phyloP scores from a whole-genome alignment of 179 eudicot genomes.

The Heliamphora pulchella region DNA sequence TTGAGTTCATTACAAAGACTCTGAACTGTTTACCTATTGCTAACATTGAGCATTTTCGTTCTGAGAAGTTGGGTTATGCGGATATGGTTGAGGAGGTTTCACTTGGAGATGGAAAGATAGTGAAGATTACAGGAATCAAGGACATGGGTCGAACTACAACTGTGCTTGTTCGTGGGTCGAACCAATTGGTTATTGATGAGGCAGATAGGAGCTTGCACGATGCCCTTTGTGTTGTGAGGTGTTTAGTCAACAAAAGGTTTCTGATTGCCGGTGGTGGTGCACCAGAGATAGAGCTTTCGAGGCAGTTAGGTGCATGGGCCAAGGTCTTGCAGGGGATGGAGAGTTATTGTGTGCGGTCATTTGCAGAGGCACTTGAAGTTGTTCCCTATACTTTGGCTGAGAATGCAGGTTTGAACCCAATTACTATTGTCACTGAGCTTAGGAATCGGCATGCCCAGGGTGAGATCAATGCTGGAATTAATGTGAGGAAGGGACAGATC shows the following conservation, averaged over 20 bases:
- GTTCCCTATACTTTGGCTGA: slow-evolving; percentile 94
- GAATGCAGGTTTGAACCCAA: slow-evolving; percentile 94
- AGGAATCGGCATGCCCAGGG: slow-evolving; percentile 98
- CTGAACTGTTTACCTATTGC: slow-evolving; percentile 89
- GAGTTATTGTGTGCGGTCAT: slow-evolving; percentile 71
- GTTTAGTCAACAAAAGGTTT: slow-evolving; percentile 84
- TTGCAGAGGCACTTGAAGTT: slow-evolving; percentile 97
- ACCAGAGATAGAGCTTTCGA: slow-evolving; percentile 90
- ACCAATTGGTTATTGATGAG: slow-evolving; percentile 85
- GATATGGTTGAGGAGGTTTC: slow-evolving; percentile 91
- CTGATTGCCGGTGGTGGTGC: slow-evolving; percentile 99
- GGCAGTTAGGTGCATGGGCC: slow-evolving; percentile 97
- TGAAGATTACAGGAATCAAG: slow-evolving; percentile 85
- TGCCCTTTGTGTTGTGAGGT: slow-evolving; percentile 96
- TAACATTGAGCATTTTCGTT: slow-evolving; percentile 85
- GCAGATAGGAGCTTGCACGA: slow-evolving; percentile 98
- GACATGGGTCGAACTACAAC: slow-evolving; percentile 92
- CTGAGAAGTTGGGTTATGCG: slow-evolving; percentile 83
- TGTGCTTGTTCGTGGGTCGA: slow-evolving; percentile 87
- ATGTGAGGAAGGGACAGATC: slow-evolving; percentile 98
- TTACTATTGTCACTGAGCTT: slow-evolving; percentile 85
- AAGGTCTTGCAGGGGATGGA: slow-evolving; percentile 96
- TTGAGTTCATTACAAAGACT: slow-evolving; percentile 96
- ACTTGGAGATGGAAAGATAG: slow-evolving; percentile 80
- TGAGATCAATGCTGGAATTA: slow-evolving; percentile 92